These are phyloP conservation scores for Diaporthe ampelina DNA, from an alignment of 2,329 filamentous ascomycete genomes.

Conservation along the genomic window DNA sequence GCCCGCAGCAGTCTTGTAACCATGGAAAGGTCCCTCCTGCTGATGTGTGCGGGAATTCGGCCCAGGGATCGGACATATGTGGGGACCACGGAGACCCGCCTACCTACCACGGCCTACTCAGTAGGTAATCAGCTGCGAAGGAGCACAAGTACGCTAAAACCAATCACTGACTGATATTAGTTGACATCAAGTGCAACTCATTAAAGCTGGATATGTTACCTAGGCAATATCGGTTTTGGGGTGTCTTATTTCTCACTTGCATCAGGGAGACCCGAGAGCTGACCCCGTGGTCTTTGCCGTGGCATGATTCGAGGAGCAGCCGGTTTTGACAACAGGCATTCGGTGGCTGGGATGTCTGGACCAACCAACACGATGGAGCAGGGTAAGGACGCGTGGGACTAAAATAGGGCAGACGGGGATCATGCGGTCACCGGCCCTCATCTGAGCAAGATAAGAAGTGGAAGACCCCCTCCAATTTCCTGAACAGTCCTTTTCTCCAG, in stretches of 20 bases:
- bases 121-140: background rate
- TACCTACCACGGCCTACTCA: too few species aligned
- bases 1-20: background rate
- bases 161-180: background rate
- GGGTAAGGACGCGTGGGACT: background rate
- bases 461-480: background rate
- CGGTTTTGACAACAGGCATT: slow-evolving; percentile 7
- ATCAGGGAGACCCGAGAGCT: too few species aligned
- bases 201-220: background rate
- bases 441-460: slow-evolving; percentile 9
- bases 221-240: too few species aligned
- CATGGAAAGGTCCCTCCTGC: background rate
- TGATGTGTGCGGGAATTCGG: background rate
- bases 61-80: background rate
- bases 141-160: too few species aligned
- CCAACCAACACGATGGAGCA: slow-evolving; percentile 26
- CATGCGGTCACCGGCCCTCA: background rate
- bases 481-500: accelerated
- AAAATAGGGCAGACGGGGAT: slow-evolving; percentile 21
- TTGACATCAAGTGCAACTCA: background rate
- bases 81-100: background rate
- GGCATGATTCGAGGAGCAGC: slow-evolving; percentile 7
- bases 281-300: background rate
- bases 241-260: background rate
- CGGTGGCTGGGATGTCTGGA: slow-evolving; percentile 10